Evolutionary conservation across 192 early-diverging fungal species (phyloP).

Genomic region (Dispira parvispora): DNA sequence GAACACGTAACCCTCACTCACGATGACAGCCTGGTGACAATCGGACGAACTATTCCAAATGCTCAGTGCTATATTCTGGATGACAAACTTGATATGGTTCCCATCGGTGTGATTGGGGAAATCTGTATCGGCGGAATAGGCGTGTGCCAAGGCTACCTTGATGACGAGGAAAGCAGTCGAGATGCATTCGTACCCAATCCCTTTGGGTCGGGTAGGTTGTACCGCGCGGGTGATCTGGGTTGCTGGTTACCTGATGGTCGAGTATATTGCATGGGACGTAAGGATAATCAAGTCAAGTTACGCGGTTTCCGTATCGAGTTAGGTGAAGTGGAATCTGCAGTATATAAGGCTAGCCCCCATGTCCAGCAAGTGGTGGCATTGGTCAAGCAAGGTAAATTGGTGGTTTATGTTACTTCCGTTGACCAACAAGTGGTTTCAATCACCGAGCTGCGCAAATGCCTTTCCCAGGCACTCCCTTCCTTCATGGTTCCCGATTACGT

Average conservation of each 20-base stretch:
- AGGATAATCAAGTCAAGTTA: constrained; percentile 21
- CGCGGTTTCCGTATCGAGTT: constrained; percentile 19
- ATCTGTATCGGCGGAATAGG: constrained; percentile 5
- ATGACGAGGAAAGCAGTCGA: constrained; percentile 15
- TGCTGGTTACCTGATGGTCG: constrained; percentile 16
- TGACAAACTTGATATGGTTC: background rate
- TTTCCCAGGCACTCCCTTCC: too few species aligned
- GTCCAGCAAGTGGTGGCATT: too few species aligned
- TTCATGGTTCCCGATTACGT: constrained; percentile 38
- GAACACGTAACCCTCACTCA: background rate
- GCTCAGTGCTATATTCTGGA: background rate
- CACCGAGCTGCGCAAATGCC: too few species aligned
- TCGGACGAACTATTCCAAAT: background rate
- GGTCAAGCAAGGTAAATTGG: too few species aligned
- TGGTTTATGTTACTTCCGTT: too few species aligned
- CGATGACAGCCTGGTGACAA: background rate
- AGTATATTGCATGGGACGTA: constrained; percentile 16
- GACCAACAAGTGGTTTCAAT: too few species aligned
- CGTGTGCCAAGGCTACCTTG: constrained; percentile 20
- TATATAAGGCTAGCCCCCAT: too few species aligned
- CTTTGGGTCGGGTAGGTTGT: constrained; percentile 16
- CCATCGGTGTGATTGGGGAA: background rate
- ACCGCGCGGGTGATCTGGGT: constrained; percentile 20
- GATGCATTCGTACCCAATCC: constrained; percentile 22
- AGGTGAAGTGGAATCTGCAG: constrained; percentile 15